Conservation (phyloP, 2,329 filamentous ascomycete species). For the Fusarium drepaniforme region DNA sequence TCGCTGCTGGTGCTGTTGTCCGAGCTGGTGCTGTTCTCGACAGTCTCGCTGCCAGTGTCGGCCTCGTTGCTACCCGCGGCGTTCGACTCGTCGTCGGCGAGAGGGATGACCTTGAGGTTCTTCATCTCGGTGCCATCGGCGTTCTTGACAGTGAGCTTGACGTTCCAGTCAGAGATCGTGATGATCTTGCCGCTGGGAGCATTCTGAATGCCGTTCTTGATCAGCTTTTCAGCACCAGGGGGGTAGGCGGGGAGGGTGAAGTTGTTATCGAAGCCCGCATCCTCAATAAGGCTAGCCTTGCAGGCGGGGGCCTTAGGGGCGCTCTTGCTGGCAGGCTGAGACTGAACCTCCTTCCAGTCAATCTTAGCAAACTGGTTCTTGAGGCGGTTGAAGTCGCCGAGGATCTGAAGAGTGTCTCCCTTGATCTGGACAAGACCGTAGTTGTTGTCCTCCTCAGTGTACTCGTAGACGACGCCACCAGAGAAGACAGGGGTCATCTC, state of each 20-base stretch:
- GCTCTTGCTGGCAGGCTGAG: constrained; percentile 67
- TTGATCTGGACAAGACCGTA: constrained; percentile 75
- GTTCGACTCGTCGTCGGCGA: constrained; percentile 60
- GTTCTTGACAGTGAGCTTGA: constrained; percentile 59
- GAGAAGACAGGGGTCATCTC: constrained; percentile 78
- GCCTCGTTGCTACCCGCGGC: constrained; percentile 57
- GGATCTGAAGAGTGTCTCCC: constrained; percentile 68
- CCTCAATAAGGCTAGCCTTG: constrained; percentile 73
- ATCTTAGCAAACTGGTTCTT: constrained; percentile 80
- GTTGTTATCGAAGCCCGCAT: constrained; percentile 77
- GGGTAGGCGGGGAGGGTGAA: constrained; percentile 82
- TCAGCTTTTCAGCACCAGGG: constrained; percentile 76
- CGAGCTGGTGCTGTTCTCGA: constrained; percentile 32
- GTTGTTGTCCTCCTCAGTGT: constrained; percentile 76
- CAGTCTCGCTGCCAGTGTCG: constrained; percentile 48
- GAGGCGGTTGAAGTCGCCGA: constrained; percentile 79
- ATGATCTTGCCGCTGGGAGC: constrained; percentile 77
- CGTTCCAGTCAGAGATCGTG: constrained; percentile 72
- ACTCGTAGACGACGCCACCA: constrained; percentile 87
- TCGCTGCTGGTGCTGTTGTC: constrained; percentile 34
- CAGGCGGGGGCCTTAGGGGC: constrained; percentile 71
- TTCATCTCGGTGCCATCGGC: constrained; percentile 56
- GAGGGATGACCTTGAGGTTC: constrained; percentile 61
- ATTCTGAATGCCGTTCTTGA: constrained; percentile 79
- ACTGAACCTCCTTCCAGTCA: constrained; percentile 76